phyloP scores from a whole-genome alignment of 768 basidiomycete genomes.

The Calocybe gangraenosa region DNA sequence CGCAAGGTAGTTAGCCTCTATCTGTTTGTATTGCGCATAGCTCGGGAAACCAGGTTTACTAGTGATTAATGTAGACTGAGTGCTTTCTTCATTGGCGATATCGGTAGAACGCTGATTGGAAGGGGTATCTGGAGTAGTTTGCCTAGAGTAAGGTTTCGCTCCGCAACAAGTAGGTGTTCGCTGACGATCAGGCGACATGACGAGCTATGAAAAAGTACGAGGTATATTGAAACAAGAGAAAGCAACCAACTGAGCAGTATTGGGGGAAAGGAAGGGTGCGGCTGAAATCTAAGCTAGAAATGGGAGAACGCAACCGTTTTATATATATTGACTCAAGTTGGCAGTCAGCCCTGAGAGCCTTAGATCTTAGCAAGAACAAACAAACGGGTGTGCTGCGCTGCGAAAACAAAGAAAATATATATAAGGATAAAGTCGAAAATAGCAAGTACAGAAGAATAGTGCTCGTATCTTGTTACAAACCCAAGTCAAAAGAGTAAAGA shows the following conservation, averaged over 20 bases:
- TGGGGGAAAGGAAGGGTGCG: neutral
- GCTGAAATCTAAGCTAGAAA: no score
- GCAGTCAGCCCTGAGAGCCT: neutral
- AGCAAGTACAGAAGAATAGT: slow-evolving; percentile 12
- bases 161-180: slow-evolving; percentile 19
- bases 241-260: neutral
- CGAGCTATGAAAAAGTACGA: no score
- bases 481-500: slow-evolving; percentile 4
- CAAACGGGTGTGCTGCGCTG: neutral
- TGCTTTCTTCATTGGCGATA: slow-evolving; percentile 5
- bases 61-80: slow-evolving; percentile 5
- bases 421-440: slow-evolving; percentile 16
- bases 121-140: slow-evolving; percentile 15
- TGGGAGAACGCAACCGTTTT: no score
- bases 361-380: neutral
- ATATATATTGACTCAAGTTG: neutral
- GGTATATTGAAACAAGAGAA: neutral
- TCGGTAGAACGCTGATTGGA: slow-evolving; percentile 6
- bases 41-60: slow-evolving; percentile 53
- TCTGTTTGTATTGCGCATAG: slow-evolving; percentile 52
- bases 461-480: slow-evolving; percentile 12
- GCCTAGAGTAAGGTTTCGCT: slow-evolving; percentile 32
- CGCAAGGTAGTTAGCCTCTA: slow-evolving; percentile 55
- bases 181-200: slow-evolving; percentile 32
- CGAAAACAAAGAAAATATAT: no score